These are phyloP conservation scores for Collybiopsis luxurians DNA, from an alignment of 768 basidiomycete species.

Conservation along the genomic window DNA sequence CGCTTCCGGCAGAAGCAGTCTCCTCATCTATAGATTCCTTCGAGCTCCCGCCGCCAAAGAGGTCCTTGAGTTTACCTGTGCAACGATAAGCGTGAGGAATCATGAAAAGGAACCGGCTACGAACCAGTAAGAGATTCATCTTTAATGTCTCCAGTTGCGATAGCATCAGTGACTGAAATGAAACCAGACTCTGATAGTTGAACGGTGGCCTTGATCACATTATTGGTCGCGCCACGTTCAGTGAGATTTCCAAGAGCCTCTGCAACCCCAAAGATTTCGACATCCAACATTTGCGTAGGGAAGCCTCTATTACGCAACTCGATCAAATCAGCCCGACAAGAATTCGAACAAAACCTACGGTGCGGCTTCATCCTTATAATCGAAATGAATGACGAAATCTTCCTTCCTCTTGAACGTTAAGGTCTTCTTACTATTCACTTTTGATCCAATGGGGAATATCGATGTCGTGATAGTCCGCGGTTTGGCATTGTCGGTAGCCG, in stretches of 20 bases:
- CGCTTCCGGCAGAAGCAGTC: conserved; percentile 35
- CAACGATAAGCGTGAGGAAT: background rate
- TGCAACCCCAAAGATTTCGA: conserved; percentile 66
- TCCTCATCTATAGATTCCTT: conserved; percentile 25
- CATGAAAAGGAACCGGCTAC: conserved; percentile 13
- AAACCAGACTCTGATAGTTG: conserved; percentile 86
- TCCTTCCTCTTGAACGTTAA: conserved; percentile 82
- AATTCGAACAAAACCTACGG: conserved; percentile 42
- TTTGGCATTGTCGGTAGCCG: conserved; percentile 43
- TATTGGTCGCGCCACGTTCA: conserved; percentile 74
- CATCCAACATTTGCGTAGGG: conserved; percentile 72
- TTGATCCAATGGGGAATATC: conserved; percentile 78
- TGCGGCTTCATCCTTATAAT: conserved; percentile 66
- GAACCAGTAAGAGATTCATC: conserved; percentile 74
- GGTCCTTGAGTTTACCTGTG: conserved; percentile 79
- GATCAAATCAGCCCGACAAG: background rate
- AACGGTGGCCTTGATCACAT: conserved; percentile 84
- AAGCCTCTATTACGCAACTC: conserved; percentile 48
- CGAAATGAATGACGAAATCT: conserved; percentile 76
- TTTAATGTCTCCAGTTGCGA: conserved; percentile 79
- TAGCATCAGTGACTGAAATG: conserved; percentile 73
- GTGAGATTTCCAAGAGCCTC: conserved; percentile 84
- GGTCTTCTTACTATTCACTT: conserved; percentile 80
- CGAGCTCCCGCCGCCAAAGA: conserved; percentile 69
- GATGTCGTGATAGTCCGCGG: conserved; percentile 71